Conservation (phyloP, 208 protist genomes). For the Trypanosoma vivax region DNA sequence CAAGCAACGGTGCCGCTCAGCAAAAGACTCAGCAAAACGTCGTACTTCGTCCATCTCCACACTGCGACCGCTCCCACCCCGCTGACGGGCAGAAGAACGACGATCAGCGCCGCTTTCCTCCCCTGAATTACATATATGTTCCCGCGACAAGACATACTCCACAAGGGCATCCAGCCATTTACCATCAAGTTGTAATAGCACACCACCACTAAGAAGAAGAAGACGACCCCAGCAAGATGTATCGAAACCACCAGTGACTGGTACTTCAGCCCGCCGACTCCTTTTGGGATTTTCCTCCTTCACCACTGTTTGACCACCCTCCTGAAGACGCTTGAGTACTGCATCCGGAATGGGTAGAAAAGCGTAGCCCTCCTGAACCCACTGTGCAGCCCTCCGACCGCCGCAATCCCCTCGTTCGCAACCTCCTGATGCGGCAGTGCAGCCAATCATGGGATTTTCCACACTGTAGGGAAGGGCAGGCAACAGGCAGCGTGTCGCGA, state of each 20-base stretch:
- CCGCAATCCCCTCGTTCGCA: too few species aligned
- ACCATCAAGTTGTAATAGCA: not conserved
- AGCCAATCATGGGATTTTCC: not conserved
- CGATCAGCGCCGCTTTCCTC: not conserved
- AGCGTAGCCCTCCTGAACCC: not conserved
- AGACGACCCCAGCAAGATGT: not conserved
- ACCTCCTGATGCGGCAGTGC: not conserved
- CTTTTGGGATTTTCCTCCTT: not conserved
- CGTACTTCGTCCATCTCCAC: too few species aligned
- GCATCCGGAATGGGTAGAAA: constrained; percentile 1
- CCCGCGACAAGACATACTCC: not conserved
- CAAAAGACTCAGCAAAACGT: too few species aligned
- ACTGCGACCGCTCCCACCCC: too few species aligned
- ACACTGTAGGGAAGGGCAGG: not conserved
- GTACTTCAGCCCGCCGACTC: not conserved
- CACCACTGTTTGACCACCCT: not conserved
- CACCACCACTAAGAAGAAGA: constrained; percentile 1
- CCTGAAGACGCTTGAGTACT: not conserved
- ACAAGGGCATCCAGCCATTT: not conserved
- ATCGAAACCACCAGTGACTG: not conserved
- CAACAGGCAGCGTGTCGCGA: not conserved
- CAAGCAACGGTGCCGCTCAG: too few species aligned
- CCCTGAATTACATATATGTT: not conserved
- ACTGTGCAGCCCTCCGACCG: not conserved
- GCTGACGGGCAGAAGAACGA: too few species aligned